Percentiles rank a stretch among this genome's conserved stretches.
phyloP scores from a whole-genome alignment of 495 filamentous ascomycete species.

The Trichoderma orchidacearum region DNA sequence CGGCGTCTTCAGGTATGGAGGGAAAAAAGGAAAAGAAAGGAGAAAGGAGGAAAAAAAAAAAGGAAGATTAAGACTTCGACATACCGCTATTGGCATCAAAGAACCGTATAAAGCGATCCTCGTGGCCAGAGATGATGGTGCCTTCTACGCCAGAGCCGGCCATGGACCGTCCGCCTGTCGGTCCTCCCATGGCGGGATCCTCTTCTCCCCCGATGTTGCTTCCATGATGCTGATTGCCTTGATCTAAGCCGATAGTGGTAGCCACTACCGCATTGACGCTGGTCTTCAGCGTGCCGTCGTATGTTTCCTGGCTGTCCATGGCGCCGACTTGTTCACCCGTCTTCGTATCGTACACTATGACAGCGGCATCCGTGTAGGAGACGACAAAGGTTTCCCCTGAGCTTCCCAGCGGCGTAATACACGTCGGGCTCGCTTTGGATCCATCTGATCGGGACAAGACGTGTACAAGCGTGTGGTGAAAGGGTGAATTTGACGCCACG shows the following conservation, averaged over 20 bases:
- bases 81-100: conserved; percentile 97
- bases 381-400: conserved; percentile 91
- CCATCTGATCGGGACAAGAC: conserved; percentile 56
- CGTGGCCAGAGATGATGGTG: conserved; percentile 86
- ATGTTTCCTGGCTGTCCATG: conserved; percentile 89
- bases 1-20: neutral
- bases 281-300: conserved; percentile 70
- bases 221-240: conserved; percentile 32
- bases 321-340: conserved; percentile 81
- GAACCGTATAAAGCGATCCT: conserved; percentile 89
- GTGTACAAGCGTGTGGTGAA: conserved; percentile 58
- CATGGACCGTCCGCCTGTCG: conserved; percentile 52
- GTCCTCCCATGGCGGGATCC: conserved; percentile 45
- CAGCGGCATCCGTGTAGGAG: conserved; percentile 76
- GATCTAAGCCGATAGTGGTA: conserved; percentile 65
- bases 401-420: conserved; percentile 73
- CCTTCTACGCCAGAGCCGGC: conserved; percentile 69
- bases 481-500: conserved; percentile 48
- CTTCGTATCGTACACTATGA: conserved; percentile 82
- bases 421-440: conserved; percentile 66
- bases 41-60: neutral
- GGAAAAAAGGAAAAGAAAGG: neutral
- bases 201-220: conserved; percentile 30
- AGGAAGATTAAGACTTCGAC: conserved; percentile 27
- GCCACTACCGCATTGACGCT: conserved; percentile 88